Percentiles rank a stretch among this genome's conserved stretches.
Conservation (phyloP, 108 stramenopile genomes). For the Stephanodiscus minutulus region DNA sequence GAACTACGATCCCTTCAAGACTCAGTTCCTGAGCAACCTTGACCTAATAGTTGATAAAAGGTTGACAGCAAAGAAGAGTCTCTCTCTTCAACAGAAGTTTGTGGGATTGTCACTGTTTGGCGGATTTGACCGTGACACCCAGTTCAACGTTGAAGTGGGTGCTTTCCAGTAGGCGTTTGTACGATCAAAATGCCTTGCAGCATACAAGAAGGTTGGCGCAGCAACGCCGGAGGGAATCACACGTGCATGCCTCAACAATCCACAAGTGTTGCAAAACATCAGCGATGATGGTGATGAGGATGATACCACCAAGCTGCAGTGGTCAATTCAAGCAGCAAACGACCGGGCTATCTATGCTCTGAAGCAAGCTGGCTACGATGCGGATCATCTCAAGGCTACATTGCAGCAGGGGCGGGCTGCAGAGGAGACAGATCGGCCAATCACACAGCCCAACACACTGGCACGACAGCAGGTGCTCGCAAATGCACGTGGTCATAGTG, state of each 20-base stretch:
- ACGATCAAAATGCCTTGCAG: neutral
- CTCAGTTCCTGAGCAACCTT: no score
- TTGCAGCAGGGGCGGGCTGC: no score
- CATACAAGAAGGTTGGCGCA: neutral
- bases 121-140: slow-evolving; percentile 1
- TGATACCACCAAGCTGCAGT: no score
- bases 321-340: no score
- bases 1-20: slow-evolving; percentile 18
- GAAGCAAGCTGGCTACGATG: no score
- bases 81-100: neutral
- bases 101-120: slow-evolving; percentile 9
- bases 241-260: neutral
- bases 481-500: no score
- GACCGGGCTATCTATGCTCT: no score
- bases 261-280: neutral
- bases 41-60: neutral
- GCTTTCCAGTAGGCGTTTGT: slow-evolving; percentile 1
- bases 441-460: neutral
- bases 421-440: neutral
- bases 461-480: neutral
- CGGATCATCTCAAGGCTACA: no score
- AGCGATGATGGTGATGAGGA: neutral
- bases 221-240: neutral
- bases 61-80: neutral
- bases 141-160: neutral